These are phyloP conservation scores for Elsinoe batatas DNA, from an alignment of 2,329 filamentous ascomycete genomes.

Conservation along the genomic window DNA sequence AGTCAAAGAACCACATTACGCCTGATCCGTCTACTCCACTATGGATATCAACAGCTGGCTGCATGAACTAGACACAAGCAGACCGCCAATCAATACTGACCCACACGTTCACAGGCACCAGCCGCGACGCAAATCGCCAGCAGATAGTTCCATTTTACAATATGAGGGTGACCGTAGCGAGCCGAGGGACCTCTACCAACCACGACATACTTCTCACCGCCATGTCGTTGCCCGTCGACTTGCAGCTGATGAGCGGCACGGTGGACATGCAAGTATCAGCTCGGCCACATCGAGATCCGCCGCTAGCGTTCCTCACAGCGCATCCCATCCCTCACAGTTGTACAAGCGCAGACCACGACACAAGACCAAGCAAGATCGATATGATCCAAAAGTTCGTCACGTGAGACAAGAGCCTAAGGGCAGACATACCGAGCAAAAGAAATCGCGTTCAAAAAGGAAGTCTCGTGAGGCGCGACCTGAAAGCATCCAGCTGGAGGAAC, in stretches of 20 bases:
- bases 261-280: not conserved
- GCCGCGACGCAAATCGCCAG: not conserved
- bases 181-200: not conserved
- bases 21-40: not conserved
- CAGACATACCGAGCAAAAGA: slow-evolving; percentile 14
- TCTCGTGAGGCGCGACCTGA: not conserved
- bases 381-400: slow-evolving; percentile 27
- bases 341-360: slow-evolving; percentile 37
- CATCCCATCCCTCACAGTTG: not conserved
- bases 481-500: not conserved
- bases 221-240: not conserved
- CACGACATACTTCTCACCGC: not conserved
- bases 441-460: not conserved
- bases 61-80: not conserved
- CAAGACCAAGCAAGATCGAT: slow-evolving; percentile 39
- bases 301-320: not conserved
- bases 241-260: not conserved
- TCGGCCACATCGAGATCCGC: not conserved
- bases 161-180: not conserved
- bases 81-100: not conserved
- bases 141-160: not conserved
- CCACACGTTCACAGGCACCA: not conserved
- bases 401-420: slow-evolving; percentile 26
- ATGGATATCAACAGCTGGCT: slow-evolving; percentile 5
- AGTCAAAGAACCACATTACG: not conserved